Evolutionary conservation across 345 rosid genomes (phyloP), one percentile per base, ranked within the genome.

Genomic region (Limnanthes douglasii): DNA sequence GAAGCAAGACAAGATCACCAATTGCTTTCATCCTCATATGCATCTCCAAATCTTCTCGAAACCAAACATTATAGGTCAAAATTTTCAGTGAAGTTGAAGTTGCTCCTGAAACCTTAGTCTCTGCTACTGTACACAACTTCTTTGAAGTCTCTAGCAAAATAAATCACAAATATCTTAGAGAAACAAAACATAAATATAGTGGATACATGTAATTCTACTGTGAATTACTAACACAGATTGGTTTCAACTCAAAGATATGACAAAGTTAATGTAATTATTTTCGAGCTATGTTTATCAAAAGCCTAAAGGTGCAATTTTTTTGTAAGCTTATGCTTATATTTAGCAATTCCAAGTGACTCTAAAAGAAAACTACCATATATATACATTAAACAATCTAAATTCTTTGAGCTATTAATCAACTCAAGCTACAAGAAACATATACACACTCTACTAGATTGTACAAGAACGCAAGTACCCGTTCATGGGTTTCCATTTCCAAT

Each of bases 1-100:
- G 94, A 29, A 68, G 56, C 41, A 72, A 65, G 39, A 90, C 60
- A 31, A 84, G 62, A 24, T 77, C 70, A 9, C 98, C 94, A 2
- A 84, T 57, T 2, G 95, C 81, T 61, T 69, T 68, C 94, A 84
- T 84, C 61, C 98, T 70, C 33, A 29, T 46, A 45, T 57, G 62
- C 62, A 90, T 15, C 64, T 84, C 98, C 54, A 90, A 48, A 54
- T 84, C 95, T 50, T 84, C 95, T 23, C 94, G 69, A 38, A 90
- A 90, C 98, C 98, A 90, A 41, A 90, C 85, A 74, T 90, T 90
- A 62, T 90, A 90, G 64, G 60, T 90, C 72, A 90, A 57, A 28
- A 90, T 55, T 70, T 90, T 84, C 45, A 80, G 35, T 15, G 84
- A 34, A 54, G 45, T 21, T 5, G 35, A 23, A 50, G 26, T 38